These are phyloP conservation scores for Cavenderia fasciculata DNA, from an alignment of 78 protist genomes.

Conservation along the genomic window DNA sequence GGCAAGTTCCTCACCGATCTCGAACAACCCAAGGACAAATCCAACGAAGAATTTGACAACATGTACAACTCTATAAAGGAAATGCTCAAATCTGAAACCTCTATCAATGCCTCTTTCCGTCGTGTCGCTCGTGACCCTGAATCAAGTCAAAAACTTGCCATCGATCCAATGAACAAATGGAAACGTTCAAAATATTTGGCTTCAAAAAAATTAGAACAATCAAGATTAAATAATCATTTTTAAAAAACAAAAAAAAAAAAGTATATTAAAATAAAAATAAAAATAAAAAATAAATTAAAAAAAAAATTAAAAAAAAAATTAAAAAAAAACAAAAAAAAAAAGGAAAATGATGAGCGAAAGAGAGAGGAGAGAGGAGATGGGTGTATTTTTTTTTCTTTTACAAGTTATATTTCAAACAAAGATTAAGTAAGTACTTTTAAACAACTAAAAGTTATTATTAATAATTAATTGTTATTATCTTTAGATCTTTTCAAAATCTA, in stretches of 20 bases:
- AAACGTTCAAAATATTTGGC: neutral
- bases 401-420: too few species aligned
- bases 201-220: constrained; percentile 3
- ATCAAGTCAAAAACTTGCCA: neutral
- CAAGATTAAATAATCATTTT: too few species aligned
- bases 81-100: neutral
- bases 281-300: constrained; percentile 6
- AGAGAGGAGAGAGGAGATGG: too few species aligned
- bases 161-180: constrained; percentile 18
- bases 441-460: too few species aligned
- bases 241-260: neutral
- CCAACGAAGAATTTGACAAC: neutral
- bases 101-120: neutral
- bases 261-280: neutral
- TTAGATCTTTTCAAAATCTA: too few species aligned
- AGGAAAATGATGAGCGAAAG: too few species aligned
- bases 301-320: neutral
- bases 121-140: too few species aligned
- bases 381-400: too few species aligned
- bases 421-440: too few species aligned
- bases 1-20: constrained; percentile 55
- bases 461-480: too few species aligned
- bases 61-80: neutral
- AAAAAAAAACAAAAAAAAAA: neutral
- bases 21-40: constrained; percentile 18